A percentile compares a stretch with the other conserved stretches of the same genome.
Evolutionary conservation across 306 rosid genomes (phyloP).

Genomic region (Glycine latifolia): DNA sequence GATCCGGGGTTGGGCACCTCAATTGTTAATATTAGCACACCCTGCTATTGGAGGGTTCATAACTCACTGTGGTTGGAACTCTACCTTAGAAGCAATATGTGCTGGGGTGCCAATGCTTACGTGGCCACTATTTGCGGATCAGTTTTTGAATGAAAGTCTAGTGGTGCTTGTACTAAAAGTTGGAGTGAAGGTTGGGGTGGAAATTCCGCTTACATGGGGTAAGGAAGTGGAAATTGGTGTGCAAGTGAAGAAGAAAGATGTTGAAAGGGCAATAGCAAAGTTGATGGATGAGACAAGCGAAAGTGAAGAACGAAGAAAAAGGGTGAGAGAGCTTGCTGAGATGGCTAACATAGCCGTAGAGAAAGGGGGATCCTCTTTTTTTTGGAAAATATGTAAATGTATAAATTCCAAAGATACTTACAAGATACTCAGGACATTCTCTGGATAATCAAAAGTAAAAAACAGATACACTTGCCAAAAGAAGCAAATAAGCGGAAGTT

Average conservation of each 20-base stretch:
- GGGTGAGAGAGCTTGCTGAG: no score
- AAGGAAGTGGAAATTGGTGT: slow-evolving; percentile 56
- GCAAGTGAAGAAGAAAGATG: slow-evolving; percentile 51
- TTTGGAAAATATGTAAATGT: no score
- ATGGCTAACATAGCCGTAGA: no score
- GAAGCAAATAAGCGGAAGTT: no score
- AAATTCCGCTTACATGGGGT: slow-evolving; percentile 54
- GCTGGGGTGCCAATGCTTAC: slow-evolving; percentile 67
- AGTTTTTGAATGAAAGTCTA: slow-evolving; percentile 62
- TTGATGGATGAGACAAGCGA: slow-evolving; percentile 44
- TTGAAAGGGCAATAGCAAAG: slow-evolving; percentile 54
- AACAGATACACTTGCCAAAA: no score
- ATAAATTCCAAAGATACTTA: no score
- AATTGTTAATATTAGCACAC: slow-evolving; percentile 59
- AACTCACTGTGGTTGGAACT: slow-evolving; percentile 82
- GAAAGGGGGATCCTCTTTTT: no score
- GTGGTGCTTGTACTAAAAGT: slow-evolving; percentile 56
- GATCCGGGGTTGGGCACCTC: slow-evolving; percentile 77
- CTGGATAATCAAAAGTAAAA: no score
- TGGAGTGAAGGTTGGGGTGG: slow-evolving; percentile 65
- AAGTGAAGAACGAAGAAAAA: no score
- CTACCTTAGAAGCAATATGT: slow-evolving; percentile 60
- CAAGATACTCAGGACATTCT: no score
- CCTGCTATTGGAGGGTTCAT: slow-evolving; percentile 62
- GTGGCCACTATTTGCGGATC: slow-evolving; percentile 73